phyloP scores from a whole-genome alignment of 306 rosid genomes.

The Myrica gale region DNA sequence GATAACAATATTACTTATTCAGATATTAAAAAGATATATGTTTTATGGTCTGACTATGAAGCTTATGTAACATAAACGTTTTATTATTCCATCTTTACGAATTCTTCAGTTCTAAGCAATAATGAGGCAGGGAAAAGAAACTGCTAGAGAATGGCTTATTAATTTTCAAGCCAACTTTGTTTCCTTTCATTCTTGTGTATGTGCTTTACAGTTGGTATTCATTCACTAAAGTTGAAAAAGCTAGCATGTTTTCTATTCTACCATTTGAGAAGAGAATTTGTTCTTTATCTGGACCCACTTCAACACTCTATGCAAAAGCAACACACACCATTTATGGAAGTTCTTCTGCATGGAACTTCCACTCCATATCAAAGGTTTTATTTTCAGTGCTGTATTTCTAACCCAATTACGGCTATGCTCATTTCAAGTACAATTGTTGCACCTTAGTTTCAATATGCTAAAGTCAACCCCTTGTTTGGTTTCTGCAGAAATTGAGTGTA shows the following conservation, averaged over 20 bases:
- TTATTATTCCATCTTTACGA: neutral
- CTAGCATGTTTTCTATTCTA: neutral
- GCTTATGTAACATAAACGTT: neutral
- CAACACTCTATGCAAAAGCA: neutral
- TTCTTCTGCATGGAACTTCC: neutral
- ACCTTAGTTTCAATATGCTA: neutral
- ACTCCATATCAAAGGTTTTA: neutral
- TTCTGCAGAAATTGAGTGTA: slow-evolving; percentile 78
- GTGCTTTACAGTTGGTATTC: neutral
- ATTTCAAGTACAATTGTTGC: neutral
- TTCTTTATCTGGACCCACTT: neutral
- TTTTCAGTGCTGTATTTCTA: neutral
- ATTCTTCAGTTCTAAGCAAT: neutral
- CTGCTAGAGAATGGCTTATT: neutral
- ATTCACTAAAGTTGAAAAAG: neutral
- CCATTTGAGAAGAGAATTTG: neutral
- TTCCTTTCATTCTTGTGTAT: neutral
- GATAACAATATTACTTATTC: no score
- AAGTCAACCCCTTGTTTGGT: slow-evolving; percentile 22
- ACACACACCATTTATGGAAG: neutral
- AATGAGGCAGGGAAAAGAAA: slow-evolving; percentile 10
- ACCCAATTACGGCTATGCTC: neutral
- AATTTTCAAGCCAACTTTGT: neutral
- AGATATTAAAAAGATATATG: neutral
- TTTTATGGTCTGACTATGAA: neutral